Base-by-base conservation (phyloP, 2,329 filamentous ascomycete genomes). In the Cadophora luteo-olivacea region DNA sequence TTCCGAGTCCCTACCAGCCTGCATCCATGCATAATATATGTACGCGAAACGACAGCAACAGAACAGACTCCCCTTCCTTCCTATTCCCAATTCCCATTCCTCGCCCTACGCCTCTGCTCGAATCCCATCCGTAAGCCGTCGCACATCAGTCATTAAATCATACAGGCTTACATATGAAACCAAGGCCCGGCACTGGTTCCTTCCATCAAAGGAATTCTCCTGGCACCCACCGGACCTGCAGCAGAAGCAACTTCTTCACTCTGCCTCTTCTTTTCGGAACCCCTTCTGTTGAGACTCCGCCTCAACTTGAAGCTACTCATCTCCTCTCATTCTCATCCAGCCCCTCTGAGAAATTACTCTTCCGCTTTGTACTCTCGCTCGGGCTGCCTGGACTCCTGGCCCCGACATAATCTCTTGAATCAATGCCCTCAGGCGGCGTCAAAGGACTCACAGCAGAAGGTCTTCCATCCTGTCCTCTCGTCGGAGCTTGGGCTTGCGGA, bases 321-420 rank as follows among this genome's bases (percentile, higher is more conserved):
- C 49, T 45, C 33, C 24, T 64, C 49, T 68, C 64, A 38, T 45
- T 61, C 49, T 74, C 73, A 62, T 73, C 74, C 67, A 76, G 66
- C 24, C 69, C 71, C 61, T 77, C 75, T 33, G 65, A 67, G 61
- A 77, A 77, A 65, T 74, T 72, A 67, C 75, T 77, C 63, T 64
- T 77, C 70, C 73, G 68, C 61, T 68, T 58, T n/a, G 24, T 48
- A 11, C 11, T 66, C 6, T n/a, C 45, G 9, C 29, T 57, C 19
- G 48, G 29, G 25, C 25, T 54, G n/a, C 25, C 8, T 6, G 29
- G 54, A 12, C 19, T 57, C 12, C 41, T 19, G 2, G 41, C 41
- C 12, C 41, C 41, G 11, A 75, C 11, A 68, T 73, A 75, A 67
- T 75, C 74, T 4, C 68, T 33, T 0, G 48, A 64, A 9, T 73